Percentiles rank a stretch among this genome's conserved stretches.
These are phyloP conservation scores for Nyssa sinensis DNA, from an alignment of 148 eudicot species.

Conservation along the genomic window DNA sequence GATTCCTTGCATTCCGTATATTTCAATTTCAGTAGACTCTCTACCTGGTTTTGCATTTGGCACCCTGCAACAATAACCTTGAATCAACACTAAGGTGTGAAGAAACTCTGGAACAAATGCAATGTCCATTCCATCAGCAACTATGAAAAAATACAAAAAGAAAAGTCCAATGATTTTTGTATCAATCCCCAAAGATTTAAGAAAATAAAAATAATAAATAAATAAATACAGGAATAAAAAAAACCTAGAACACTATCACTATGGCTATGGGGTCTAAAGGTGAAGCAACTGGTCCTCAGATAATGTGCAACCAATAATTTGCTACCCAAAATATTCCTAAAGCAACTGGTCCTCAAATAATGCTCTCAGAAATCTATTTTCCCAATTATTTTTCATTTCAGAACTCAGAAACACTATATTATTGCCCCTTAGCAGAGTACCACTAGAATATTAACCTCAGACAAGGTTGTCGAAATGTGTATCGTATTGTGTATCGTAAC, in stretches of 20 bases:
- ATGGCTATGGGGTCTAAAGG: not conserved
- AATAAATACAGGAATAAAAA: not conserved
- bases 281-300: not conserved
- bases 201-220: too few species aligned
- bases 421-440: not conserved
- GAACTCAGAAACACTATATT: not conserved
- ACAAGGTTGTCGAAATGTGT: too few species aligned
- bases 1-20: slow-evolving; percentile 97
- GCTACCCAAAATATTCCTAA: not conserved
- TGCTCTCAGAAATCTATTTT: not conserved
- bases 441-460: too few species aligned
- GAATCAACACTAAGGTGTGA: not conserved
- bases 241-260: not conserved
- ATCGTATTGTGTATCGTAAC: too few species aligned
- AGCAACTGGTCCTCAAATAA: not conserved
- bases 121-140: not conserved
- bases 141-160: not conserved
- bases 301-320: not conserved
- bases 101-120: not conserved
- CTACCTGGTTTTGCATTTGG: slow-evolving; percentile 93
- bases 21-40: slow-evolving; percentile 91
- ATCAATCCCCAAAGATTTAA: not conserved
- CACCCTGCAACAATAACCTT: slow-evolving; percentile 49
- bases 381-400: not conserved
- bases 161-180: not conserved